Evolutionary conservation across 2,329 filamentous ascomycete genomes (phyloP), one percentile per base, ranked within the genome.

Genomic region (Bretziella fagacearum): DNA sequence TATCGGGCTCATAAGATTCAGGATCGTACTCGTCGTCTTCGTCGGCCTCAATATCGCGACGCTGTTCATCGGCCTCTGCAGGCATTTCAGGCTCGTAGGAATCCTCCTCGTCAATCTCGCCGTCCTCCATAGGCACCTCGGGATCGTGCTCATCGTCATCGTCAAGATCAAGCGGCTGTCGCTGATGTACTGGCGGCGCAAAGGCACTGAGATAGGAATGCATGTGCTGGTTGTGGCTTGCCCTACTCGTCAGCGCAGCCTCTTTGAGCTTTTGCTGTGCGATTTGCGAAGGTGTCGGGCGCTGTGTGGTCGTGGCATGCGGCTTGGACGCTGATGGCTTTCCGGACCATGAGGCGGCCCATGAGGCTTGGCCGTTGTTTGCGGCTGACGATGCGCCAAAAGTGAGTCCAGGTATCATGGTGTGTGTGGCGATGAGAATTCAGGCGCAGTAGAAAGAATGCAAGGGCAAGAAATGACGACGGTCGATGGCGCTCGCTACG

Each of bases 361-460:
- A 50, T 8, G 48, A 46, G 20, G 48, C 27, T 33, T 39, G 26
- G 6, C 11, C 30, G 11, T 35, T 50, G 10, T 18, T 37, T 17
- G 26, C 23, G 7, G 22, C 4, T 15, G 29, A 20, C 13, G 23
- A 13, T 22, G 37, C 42, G n/a, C 52, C 48, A 17, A 55, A 52
- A 7, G 54, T 53, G 6, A 57, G 52, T 7, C 56, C 56, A 3
- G 56, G 56, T n/a, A 57, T 57, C 39, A 54, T 53, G 15, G 42
- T 52, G 11, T 11, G n/a, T 5, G 2, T 7, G 17, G 23, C 18
- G 15, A 3, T 10, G 6, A 22, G 22, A 37, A n/a, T 29, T n/a
- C n/a, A n/a, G 35, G 15, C 35, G 35, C 17, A 33, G 11, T 20
- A 8, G 35, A 22, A 35, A 23, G 44, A 29, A 22, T 36, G 17